Conservation (phyloP, 2,329 filamentous ascomycete species). For the Aspergillus sp. region DNA sequence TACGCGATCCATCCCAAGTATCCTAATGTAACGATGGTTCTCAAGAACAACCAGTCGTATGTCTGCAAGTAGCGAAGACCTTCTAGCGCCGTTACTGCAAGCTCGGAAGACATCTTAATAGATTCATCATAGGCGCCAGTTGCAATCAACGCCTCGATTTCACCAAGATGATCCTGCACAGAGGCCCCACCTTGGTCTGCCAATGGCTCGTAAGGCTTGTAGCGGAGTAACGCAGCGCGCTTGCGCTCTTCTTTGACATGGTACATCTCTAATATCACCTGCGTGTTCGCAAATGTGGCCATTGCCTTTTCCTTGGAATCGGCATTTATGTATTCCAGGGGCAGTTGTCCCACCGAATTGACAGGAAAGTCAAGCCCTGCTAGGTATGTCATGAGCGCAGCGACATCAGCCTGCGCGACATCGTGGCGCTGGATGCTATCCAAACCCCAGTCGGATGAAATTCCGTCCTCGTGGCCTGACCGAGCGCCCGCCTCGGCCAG, state of each 20-base stretch:
- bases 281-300: slow-evolving; percentile 75
- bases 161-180: slow-evolving; percentile 57
- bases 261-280: slow-evolving; percentile 90
- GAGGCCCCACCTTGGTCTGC: slow-evolving; percentile 52
- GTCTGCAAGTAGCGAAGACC: slow-evolving; percentile 92
- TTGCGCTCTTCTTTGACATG: slow-evolving; percentile 85
- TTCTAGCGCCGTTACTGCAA: slow-evolving; percentile 69
- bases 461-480: slow-evolving; percentile 75
- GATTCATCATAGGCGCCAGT: slow-evolving; percentile 62
- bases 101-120: slow-evolving; percentile 65
- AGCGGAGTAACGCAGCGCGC: slow-evolving; percentile 64
- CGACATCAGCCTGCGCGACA: slow-evolving; percentile 87
- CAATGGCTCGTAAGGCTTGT: slow-evolving; percentile 65
- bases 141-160: slow-evolving; percentile 61
- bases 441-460: slow-evolving; percentile 82
- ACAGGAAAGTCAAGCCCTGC: slow-evolving; percentile 82
- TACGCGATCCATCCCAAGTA: slow-evolving; percentile 96
- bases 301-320: slow-evolving; percentile 68
- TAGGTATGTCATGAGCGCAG: slow-evolving; percentile 90
- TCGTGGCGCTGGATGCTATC: slow-evolving; percentile 77
- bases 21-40: slow-evolving; percentile 77
- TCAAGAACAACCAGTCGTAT: slow-evolving; percentile 94
- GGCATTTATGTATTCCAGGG: slow-evolving; percentile 70
- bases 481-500: slow-evolving; percentile 49
- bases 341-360: slow-evolving; percentile 91